Base-by-base conservation (phyloP, 768 basidiomycete species). In the Psilocybe subaeruginosa region DNA sequence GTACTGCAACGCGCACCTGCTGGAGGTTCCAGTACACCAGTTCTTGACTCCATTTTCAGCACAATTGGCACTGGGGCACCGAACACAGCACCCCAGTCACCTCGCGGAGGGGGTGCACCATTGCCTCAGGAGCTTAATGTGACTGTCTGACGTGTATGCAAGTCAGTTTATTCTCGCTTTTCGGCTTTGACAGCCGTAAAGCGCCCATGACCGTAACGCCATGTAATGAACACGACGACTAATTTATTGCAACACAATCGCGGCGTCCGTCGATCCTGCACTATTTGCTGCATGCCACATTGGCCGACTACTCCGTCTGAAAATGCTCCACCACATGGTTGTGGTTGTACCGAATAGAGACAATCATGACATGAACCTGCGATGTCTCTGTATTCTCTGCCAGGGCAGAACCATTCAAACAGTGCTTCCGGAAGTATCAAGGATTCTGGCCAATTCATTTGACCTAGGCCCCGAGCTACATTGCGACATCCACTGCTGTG, bases 21-120 rank as follows among this genome's bases (percentile, higher is more conserved):
- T 35, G 33, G 50, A 30, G 61, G 39, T n/a, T 61, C 63, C 16
- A 66, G 65, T 54, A 66, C 65, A 14, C 68, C 68, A 8, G 65
- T 69, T 4, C 58, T 69, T 17, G 68, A 69, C 51, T 65, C 68
- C 16, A 60, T 69, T 37, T 67, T 64, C 45, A 69, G 68, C 59
- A 63, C 62, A 4, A 55, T 64, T 8, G 64, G 58, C n/a, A 65
- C 64, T 14, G 60, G 50, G 3, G 48, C 55, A 6, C 65, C 47
- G 17, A 53, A 53, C 51, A 64, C 55, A 3, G 29, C 58, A n/a
- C 37, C 54, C 11, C 56, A 56, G 8, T 57, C 56, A 19, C 54
- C 48, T 39, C 46, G 48, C n/a, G 48, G 47, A 27, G 62, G 58
- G 29, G 47, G 50, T 39, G 39, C 1, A 8, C 57, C 45, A 19